Percentiles rank a stretch among this genome's conserved stretches.
These are phyloP conservation scores for Phytophthora hybrid DNA, from an alignment of 352 stramenopile species.

Conservation along the genomic window DNA sequence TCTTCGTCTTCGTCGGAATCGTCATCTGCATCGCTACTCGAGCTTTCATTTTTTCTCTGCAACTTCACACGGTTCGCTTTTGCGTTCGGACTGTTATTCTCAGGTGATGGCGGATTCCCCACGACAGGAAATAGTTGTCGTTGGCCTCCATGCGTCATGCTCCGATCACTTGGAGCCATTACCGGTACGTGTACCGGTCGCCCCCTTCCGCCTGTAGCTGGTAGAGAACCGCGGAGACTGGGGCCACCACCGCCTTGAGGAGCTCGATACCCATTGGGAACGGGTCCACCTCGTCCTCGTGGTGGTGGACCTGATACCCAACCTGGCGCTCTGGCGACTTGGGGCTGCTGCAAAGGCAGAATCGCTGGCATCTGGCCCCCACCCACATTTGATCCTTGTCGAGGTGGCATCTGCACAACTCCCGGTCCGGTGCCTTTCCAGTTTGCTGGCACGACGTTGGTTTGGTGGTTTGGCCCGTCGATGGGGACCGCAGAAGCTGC, in stretches of 20 bases:
- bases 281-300: constrained; percentile 36
- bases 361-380: constrained; percentile 12
- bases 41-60: constrained; percentile 20
- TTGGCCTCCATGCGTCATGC: constrained; percentile 16
- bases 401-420: constrained; percentile 10
- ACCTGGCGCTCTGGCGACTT: constrained; percentile 37
- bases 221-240: constrained; percentile 25
- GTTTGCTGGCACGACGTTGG: background rate
- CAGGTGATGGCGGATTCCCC: constrained; percentile 6
- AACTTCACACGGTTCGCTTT: too few relatives aligned
- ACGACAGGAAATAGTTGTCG: constrained; percentile 18
- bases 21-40: constrained; percentile 24
- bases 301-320: constrained; percentile 27
- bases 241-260: constrained; percentile 7
- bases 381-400: constrained; percentile 10
- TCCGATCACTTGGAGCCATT: constrained; percentile 20
- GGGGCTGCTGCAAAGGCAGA: constrained; percentile 35
- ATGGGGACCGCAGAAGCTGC: constrained; percentile 9
- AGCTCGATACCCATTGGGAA: constrained; percentile 22
- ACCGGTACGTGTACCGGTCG: constrained; percentile 29
- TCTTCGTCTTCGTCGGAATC: constrained; percentile 56
- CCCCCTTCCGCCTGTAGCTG: constrained; percentile 27
- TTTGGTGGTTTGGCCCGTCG: constrained; percentile 16
- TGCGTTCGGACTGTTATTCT: background rate
- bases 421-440: constrained; percentile 19